phyloP scores from a whole-genome alignment of 345 rosid genomes.

The Linum tenue region DNA sequence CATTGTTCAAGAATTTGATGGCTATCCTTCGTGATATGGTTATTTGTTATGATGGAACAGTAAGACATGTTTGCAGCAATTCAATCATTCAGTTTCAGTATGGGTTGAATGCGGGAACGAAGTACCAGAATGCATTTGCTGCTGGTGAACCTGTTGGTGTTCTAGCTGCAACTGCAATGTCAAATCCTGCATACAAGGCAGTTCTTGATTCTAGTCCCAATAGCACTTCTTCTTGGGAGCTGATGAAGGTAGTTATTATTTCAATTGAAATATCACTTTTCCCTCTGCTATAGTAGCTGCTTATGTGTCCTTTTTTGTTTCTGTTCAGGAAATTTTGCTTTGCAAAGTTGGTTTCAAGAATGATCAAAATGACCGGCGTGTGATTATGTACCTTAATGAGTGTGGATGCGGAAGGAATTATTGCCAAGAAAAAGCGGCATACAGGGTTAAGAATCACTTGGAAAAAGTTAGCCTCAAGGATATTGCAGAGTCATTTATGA shows the following conservation, averaged over 20 bases:
- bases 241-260: constrained; percentile 66
- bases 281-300: not conserved
- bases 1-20: constrained; percentile 85
- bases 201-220: constrained; percentile 90
- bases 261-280: not conserved
- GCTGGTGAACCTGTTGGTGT: constrained; percentile 99
- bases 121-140: constrained; percentile 43
- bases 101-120: constrained; percentile 39
- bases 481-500: constrained; percentile 46
- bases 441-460: constrained; percentile 58
- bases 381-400: constrained; percentile 54
- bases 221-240: constrained; percentile 91
- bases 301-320: not conserved
- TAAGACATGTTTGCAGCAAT: constrained; percentile 75
- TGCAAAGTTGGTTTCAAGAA: constrained; percentile 74
- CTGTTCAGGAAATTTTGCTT: constrained; percentile 74
- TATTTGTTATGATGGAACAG: constrained; percentile 85
- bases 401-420: constrained; percentile 66
- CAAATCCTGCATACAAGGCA: constrained; percentile 95
- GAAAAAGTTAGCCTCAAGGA: constrained; percentile 76
- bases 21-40: constrained; percentile 91
- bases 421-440: constrained; percentile 77
- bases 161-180: constrained; percentile 95
- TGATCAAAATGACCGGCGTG: constrained; percentile 55
- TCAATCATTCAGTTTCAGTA: constrained; percentile 78